Evolutionary conservation across 768 basidiomycete species (phyloP).

Genomic region (Albatrellus ellisii): DNA sequence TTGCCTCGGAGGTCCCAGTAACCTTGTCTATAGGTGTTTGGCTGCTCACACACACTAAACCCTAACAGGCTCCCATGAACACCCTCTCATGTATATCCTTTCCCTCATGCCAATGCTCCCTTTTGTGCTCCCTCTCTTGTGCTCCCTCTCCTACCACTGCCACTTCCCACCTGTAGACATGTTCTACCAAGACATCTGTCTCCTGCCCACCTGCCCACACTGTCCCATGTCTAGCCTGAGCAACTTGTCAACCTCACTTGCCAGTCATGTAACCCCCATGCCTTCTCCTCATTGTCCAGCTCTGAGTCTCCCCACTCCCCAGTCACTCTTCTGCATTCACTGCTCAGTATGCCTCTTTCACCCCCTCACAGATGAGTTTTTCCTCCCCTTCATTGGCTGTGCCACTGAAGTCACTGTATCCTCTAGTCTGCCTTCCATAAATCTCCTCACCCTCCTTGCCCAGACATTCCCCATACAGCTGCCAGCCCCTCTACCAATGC

Average conservation of each 20-base stretch:
- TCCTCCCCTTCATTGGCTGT: conserved; percentile 80
- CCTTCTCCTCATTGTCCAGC: conserved; percentile 17
- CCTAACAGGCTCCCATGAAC: no score
- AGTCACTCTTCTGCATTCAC: conserved; percentile 4
- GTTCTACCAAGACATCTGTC: no score
- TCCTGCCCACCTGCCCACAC: conserved; percentile 17
- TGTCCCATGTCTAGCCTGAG: conserved; percentile 55
- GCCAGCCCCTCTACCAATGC: conserved; percentile 16
- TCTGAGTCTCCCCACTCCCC: conserved; percentile 1
- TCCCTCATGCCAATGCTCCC: no score
- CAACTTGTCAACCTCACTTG: conserved; percentile 66
- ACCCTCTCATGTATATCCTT: no score
- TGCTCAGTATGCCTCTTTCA: conserved; percentile 38
- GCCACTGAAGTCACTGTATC: conserved; percentile 66
- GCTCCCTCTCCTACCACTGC: no score
- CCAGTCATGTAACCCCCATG: conserved; percentile 34
- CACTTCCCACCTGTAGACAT: no score
- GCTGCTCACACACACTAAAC: no score
- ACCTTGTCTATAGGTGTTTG: no score
- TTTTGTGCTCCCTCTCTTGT: no score
- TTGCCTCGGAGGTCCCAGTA: no score
- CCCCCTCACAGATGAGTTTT: conserved; percentile 62
- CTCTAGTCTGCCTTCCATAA: conserved; percentile 45
- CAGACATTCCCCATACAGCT: conserved; percentile 41
- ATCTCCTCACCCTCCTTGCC: conserved; percentile 57